Conservation (phyloP, 2,329 filamentous ascomycete genomes). For the Thelonectria discophora region DNA sequence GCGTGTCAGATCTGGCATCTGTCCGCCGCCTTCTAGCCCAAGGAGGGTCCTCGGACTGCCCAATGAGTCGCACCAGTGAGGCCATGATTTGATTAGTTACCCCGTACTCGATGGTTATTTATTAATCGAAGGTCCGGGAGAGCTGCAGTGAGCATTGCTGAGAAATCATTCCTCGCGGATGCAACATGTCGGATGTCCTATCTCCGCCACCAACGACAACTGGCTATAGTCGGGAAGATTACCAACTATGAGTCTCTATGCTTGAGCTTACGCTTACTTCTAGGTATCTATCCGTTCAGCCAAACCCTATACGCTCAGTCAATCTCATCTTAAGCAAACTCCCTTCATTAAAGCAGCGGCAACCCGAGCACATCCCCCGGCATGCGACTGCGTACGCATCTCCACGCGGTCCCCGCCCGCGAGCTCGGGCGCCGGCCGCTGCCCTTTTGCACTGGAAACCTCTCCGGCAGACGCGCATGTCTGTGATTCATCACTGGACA, state of each 20-base stretch:
- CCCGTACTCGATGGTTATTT: neutral
- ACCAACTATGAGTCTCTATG: neutral
- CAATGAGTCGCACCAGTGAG: neutral
- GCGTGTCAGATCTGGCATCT: neutral
- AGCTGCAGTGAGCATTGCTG: neutral
- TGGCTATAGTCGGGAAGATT: neutral
- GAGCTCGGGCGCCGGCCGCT: neutral
- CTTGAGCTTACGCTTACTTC: no score
- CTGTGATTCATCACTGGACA: neutral
- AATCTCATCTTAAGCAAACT: neutral
- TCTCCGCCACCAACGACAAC: neutral
- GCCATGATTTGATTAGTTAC: neutral
- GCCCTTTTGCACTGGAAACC: neutral
- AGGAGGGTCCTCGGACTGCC: neutral
- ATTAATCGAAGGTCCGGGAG: neutral
- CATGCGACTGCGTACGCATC: neutral
- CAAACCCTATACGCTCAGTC: neutral
- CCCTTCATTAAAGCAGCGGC: neutral
- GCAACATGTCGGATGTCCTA: neutral
- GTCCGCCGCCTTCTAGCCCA: neutral
- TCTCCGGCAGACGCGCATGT: neutral
- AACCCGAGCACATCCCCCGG: neutral
- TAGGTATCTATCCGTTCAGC: neutral
- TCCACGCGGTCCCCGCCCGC: neutral
- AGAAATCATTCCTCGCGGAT: neutral